phyloP scores from a whole-genome alignment of 2,329 filamentous ascomycete genomes.

The Domatiomyces globalis region DNA sequence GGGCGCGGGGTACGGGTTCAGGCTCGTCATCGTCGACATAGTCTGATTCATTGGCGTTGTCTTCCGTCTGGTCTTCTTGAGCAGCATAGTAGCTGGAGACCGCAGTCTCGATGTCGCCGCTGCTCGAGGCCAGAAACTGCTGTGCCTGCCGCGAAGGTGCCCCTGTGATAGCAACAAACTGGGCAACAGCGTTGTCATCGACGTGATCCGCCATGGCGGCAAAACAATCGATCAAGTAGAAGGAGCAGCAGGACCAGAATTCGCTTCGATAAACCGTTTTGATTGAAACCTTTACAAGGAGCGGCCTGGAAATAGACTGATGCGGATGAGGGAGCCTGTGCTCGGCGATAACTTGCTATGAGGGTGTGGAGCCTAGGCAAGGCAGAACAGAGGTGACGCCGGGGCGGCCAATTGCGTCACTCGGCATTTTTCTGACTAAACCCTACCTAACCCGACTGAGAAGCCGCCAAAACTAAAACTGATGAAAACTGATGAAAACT shows the following conservation, averaged over 20 bases:
- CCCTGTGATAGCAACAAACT: conserved; percentile 45
- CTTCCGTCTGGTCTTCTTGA: conserved; percentile 25
- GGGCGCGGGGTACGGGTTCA: conserved; percentile 3
- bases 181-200: conserved; percentile 32
- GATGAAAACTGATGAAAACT: too few species aligned
- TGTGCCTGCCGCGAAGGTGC: conserved; percentile 43
- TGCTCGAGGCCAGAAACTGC: conserved; percentile 49
- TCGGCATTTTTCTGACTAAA: background rate
- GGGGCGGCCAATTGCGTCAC: background rate
- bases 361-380: background rate
- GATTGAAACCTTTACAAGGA: too few species aligned
- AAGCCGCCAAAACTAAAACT: too few species aligned
- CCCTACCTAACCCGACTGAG: background rate
- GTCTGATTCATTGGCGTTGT: conserved; percentile 15
- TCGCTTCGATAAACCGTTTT: background rate
- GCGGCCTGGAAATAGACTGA: background rate
- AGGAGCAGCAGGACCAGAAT: background rate
- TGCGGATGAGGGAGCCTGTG: too few species aligned
- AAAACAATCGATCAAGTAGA: background rate
- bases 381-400: background rate
- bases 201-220: conserved; percentile 12
- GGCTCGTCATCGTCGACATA: conserved; percentile 17
- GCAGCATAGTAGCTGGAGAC: conserved; percentile 47
- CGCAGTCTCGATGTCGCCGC: conserved; percentile 53
- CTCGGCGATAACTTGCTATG: background rate